A percentile compares a stretch with the other conserved stretches of the same genome.
Evolutionary conservation across 257 asterid genomes (phyloP).

Genomic region (Linaria vulgaris): DNA sequence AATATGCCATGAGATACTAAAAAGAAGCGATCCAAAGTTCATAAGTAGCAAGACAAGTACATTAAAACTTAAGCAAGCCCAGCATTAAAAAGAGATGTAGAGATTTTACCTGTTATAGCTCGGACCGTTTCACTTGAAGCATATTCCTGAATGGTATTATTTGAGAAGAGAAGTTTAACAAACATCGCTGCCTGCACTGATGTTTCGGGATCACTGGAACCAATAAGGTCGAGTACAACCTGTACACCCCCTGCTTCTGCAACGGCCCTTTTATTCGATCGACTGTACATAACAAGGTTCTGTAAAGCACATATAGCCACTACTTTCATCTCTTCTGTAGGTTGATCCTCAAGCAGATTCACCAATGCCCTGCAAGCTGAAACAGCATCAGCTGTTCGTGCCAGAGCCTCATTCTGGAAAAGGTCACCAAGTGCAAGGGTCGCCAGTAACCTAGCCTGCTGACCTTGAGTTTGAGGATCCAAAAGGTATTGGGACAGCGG

Average conservation of each 20-base stretch:
- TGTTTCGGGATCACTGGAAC: slow-evolving; percentile 91
- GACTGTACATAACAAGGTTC: slow-evolving; percentile 94
- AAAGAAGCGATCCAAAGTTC: neutral
- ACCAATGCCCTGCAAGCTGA: slow-evolving; percentile 98
- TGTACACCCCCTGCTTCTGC: slow-evolving; percentile 99
- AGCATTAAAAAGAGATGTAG: slow-evolving; percentile 12
- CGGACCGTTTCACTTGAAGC: slow-evolving; percentile 99
- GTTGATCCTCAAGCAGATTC: slow-evolving; percentile 98
- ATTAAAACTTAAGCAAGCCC: slow-evolving; percentile 15
- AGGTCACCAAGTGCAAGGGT: slow-evolving; percentile 97
- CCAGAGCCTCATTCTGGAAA: slow-evolving; percentile 93
- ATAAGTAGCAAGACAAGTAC: slow-evolving; percentile 1
- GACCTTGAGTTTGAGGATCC: slow-evolving; percentile 99
- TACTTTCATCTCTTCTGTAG: slow-evolving; percentile 99
- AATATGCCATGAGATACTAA: neutral
- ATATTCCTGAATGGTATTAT: slow-evolving; percentile 93
- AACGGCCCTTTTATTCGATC: slow-evolving; percentile 95
- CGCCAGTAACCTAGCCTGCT: slow-evolving; percentile 91
- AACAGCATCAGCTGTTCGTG: slow-evolving; percentile 89
- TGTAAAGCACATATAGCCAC: slow-evolving; percentile 95
- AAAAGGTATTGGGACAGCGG: slow-evolving; percentile 94
- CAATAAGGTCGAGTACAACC: slow-evolving; percentile 91
- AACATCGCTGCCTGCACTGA: slow-evolving; percentile 99
- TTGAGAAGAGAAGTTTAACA: slow-evolving; percentile 86
- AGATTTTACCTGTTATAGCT: slow-evolving; percentile 83